Base-by-base conservation (phyloP, 148 eudicot species). In the Rhododendron kiyosumense region DNA sequence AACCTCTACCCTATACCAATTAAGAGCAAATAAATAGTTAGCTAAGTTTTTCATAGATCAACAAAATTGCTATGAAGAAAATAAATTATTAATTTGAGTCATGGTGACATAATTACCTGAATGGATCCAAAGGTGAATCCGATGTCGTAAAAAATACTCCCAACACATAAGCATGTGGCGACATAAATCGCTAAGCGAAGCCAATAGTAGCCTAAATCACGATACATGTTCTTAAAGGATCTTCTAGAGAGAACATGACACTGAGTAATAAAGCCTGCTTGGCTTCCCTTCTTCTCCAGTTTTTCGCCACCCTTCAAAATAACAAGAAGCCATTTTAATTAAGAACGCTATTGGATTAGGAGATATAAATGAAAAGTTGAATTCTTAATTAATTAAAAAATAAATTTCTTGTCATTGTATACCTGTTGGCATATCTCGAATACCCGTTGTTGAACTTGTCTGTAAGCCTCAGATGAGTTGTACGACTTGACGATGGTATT, bases 141-240 rank as follows among this genome's bases (percentile, higher is more conserved):
- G 78, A 93, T 88, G 78, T 93, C 84, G 76, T 83, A 65, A 74
- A 88, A 93, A 30, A 91, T 89, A 65, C 92, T 91, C 32, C 94
- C 94, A 1, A 90, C 89, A 51, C 93, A 90, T 8, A 93, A 74
- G 86, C 93, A 87, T 65, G 91, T 82, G 0, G 90, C 91, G 32
- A 91, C 76, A 67, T 93, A 93, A 26, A 91, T 82, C 49, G 86
- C 94, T 52, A 93, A 88, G 28, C 94, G 89, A 65, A 93, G 91
- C 94, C 93, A 91, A 79, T 91, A 93, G 63, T 93, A 93, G 9
- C 94, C 93, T 1, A 91, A 80, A 65, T 93, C 94, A 0, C 93
- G 93, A 77, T 91, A 91, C 94, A 93, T 93, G 74, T 93, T 93
- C 63, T 91, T 90, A 46, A 90, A 93, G 0, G 94, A 93, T 69